Conservation (phyloP, 805 yeast genomes). For the Spathaspora gorwiae region DNA sequence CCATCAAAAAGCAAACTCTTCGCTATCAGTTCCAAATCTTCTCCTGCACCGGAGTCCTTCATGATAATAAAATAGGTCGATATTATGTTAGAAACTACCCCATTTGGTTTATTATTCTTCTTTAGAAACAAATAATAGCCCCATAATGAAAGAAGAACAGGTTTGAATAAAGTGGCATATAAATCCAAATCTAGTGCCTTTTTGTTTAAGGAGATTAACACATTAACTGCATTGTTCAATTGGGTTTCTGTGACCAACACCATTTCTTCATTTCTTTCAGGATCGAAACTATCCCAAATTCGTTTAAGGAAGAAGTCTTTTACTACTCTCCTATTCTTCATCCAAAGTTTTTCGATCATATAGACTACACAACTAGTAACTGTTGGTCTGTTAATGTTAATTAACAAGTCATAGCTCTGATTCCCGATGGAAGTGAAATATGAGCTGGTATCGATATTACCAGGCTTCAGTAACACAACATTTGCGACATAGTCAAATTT, state of each 20-base stretch:
- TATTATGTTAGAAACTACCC: slow-evolving; percentile 33
- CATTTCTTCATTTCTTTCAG: slow-evolving; percentile 19
- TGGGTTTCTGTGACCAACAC: slow-evolving; percentile 42
- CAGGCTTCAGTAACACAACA: slow-evolving; percentile 62
- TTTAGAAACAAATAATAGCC: slow-evolving; percentile 37
- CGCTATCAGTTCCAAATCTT: slow-evolving; percentile 28
- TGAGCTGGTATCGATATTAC: slow-evolving; percentile 33
- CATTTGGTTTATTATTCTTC: slow-evolving; percentile 23
- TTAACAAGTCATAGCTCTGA: slow-evolving; percentile 60
- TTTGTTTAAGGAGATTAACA: slow-evolving; percentile 57
- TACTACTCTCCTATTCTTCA: slow-evolving; percentile 45
- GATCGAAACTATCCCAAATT: slow-evolving; percentile 45
- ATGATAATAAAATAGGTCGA: slow-evolving; percentile 29
- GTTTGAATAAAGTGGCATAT: slow-evolving; percentile 20
- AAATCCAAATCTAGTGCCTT: slow-evolving; percentile 24
- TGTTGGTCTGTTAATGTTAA: slow-evolving; percentile 56
- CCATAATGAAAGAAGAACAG: slow-evolving; percentile 40
- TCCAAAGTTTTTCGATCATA: slow-evolving; percentile 49
- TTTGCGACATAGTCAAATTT: slow-evolving; percentile 65
- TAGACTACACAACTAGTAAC: slow-evolving; percentile 54
- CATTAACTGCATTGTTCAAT: slow-evolving; percentile 61
- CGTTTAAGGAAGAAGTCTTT: slow-evolving; percentile 54
- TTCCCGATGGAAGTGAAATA: slow-evolving; percentile 58
- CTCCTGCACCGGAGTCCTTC: slow-evolving; percentile 14
- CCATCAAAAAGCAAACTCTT: slow-evolving; percentile 27